These are phyloP conservation scores for Ophiorrhiza pumila DNA, from an alignment of 257 asterid species.

Conservation along the genomic window DNA sequence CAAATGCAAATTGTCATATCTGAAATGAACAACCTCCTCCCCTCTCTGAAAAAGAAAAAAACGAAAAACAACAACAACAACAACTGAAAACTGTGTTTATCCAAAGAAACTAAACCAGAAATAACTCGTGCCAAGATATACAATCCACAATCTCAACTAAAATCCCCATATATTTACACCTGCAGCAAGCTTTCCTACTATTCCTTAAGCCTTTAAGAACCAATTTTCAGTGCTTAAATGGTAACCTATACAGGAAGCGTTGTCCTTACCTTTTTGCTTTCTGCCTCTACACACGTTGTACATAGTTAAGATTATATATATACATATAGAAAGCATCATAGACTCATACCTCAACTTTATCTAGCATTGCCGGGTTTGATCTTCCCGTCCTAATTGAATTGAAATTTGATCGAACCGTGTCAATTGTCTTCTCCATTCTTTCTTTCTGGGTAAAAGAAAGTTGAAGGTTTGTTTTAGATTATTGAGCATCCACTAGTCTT, in stretches of 20 bases:
- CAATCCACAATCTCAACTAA: neutral
- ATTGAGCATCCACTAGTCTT: neutral
- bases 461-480: neutral
- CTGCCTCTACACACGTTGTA: neutral
- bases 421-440: conserved; percentile 91
- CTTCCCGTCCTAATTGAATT: conserved; percentile 92
- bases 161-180: neutral
- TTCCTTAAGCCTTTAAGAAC: neutral
- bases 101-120: neutral
- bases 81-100: neutral
- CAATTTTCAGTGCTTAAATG: neutral
- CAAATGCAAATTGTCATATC: neutral
- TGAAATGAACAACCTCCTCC: neutral
- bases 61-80: too few relatives aligned
- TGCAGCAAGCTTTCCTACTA: neutral
- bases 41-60: neutral
- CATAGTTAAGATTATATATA: neutral
- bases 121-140: neutral
- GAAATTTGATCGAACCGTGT: conserved; percentile 62
- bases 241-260: neutral
- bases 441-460: conserved; percentile 49
- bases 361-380: conserved; percentile 87
- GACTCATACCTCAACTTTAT: conserved; percentile 70
- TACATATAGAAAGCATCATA: neutral
- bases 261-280: neutral